Evolutionary conservation across 2,329 filamentous ascomycete genomes (phyloP).

Genomic region (Nemania sp.): DNA sequence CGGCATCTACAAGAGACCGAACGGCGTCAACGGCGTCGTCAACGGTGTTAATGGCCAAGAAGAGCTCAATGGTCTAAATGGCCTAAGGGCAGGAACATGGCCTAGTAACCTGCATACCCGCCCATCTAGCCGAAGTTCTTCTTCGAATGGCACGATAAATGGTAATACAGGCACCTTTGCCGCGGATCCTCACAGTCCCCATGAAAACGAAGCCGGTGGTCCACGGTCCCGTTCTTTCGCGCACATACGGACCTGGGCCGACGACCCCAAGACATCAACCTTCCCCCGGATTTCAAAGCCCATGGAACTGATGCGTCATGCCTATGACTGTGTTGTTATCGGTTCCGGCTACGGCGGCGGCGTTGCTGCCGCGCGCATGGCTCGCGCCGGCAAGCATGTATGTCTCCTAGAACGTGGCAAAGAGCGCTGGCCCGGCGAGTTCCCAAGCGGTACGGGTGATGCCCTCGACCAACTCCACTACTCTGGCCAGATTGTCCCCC

Average conservation of each 20-base stretch:
- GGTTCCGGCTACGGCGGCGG: conserved; percentile 77
- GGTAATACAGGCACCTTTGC: conserved; percentile 42
- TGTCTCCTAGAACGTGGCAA: conserved; percentile 73
- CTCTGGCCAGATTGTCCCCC: conserved; percentile 64
- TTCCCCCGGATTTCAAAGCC: conserved; percentile 69
- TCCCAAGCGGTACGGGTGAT: conserved; percentile 62
- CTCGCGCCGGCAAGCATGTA: conserved; percentile 69
- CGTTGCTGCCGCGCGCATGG: conserved; percentile 74
- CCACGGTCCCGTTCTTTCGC: conserved; percentile 52
- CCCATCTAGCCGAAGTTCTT: conserved; percentile 39
- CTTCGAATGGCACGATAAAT: conserved; percentile 34
- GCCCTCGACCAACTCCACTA: conserved; percentile 66
- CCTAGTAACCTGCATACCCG: conserved; percentile 34
- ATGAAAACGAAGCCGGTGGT: conserved; percentile 52
- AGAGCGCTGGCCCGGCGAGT: conserved; percentile 76
- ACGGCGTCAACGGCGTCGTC: conserved; percentile 19
- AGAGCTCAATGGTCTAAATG: too few relatives aligned
- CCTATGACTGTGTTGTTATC: conserved; percentile 75
- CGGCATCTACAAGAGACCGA: conserved; percentile 38
- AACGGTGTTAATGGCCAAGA: conserved; percentile 24
- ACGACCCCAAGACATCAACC: conserved; percentile 45
- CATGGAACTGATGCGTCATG: conserved; percentile 66
- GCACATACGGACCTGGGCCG: conserved; percentile 48
- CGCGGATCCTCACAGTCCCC: conserved; percentile 46
- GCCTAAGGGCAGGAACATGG: conserved; percentile 44